Evolutionary conservation across 345 rosid species (phyloP), one percentile per base, ranked within the genome.

Genomic region (Sisymbrium irio): DNA sequence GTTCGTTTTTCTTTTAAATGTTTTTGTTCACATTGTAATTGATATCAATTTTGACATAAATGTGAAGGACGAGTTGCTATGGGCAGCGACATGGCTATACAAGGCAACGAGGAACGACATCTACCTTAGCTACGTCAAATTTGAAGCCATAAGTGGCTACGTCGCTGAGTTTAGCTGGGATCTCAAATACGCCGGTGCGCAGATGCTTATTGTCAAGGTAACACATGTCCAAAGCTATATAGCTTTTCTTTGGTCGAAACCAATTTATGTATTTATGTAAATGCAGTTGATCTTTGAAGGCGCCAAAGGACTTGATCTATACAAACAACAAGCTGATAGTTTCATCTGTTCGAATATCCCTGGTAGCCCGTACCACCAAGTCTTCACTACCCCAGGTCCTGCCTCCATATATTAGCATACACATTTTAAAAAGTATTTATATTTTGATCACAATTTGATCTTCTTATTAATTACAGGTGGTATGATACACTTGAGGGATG

Each of bases 91-190:
- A 75, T 91, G 98, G 96, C 74, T 91, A 9, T 88, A 87, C 80
- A 73, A 69, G 67, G 98, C 97, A 42, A 88, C 92, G 2, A 82
- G 30, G 51, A 69, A 72, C 8, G 40, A 65, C 0, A 2, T 10
- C 6, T 89, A 87, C 73, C 25, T 91, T 22, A 51, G 82, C 28
- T 87, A 65, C 81, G 30, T 91, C 11, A 72, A 65, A 51, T 88
- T 84, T 12, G 96, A 91, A 41, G 76, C 89, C 25, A 80, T 83
- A 30, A 82, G 83, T 69, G 90, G 83, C 5, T 49, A 57, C n/a
- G 96, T 94, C 0, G 73, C 85, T 0, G 98, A 94, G 81, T 94
- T 89, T 58, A 89, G 93, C 58, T 94, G 98, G 98, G 97, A 94
- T 73, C 95, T 91, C 59, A 94, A 94, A 62, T 94, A 81, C 64